Evolutionary conservation across 495 filamentous ascomycete genomes (phyloP), one percentile per base, ranked within the genome.

Genomic region (Talaromyces liani): DNA sequence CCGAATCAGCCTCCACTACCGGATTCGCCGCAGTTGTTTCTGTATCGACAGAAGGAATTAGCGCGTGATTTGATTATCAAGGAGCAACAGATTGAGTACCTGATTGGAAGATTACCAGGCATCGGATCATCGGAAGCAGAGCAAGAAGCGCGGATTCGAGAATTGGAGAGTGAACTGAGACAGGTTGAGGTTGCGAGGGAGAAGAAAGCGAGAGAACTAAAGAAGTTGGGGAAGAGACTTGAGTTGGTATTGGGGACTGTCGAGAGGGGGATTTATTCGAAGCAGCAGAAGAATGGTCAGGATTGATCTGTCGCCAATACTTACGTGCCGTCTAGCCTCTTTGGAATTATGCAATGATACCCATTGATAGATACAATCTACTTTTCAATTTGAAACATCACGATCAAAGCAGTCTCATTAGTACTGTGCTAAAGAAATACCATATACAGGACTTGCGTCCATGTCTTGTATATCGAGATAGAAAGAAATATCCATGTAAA

Each of bases 51-150:
- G 70, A 74, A 84, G 36, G 93, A 98, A 71, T 81, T 98, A 20
- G 91, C 92, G 18, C 86, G 87, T 14, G 93, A 97, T 69, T 80
- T 98, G 0, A 88, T 98, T 59, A 75, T 91, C 62, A 92, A 97
- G 74, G 90, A 93, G 67, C 91, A 97, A 79, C 92, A 97, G 82
- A 94, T 98, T 67, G 94, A 98, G 77, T 80, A 85, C 25, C 74
- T 98, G 62, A 91, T 97, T 65, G 87, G 84, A 2, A 82, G 82
- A 16, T 76, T 98, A n/a, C 94, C 94, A 0, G 94, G 94, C 0
- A 84, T 97, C 55, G 90, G 90, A 18, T 88, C 87, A 51, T 93
- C 89, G 64, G 88, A 95, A 79, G 82, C 83, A 64, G 89, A 92
- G 71, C 94, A 98, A 77, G 82, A 89, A 69, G 75, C 79, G 61